phyloP scores from a whole-genome alignment of 2,329 filamentous ascomycete species.

The Sordariomycetes sp. region DNA sequence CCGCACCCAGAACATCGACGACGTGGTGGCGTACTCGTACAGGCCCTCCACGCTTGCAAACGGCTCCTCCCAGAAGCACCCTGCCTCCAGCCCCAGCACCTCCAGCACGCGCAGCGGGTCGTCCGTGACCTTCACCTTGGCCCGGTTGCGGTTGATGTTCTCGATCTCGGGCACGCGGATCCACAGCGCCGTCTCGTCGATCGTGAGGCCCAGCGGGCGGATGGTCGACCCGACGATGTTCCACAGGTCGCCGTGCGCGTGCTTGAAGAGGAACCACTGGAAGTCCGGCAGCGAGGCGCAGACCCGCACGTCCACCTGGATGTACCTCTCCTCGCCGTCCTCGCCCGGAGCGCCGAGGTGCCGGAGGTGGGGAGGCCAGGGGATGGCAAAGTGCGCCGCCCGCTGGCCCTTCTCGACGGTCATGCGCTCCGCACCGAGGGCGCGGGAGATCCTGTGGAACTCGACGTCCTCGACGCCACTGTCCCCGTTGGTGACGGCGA shows the following conservation, averaged over 20 bases:
- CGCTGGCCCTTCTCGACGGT: slow-evolving; percentile 17
- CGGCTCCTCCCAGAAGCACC: slow-evolving; percentile 34
- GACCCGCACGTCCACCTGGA: slow-evolving; percentile 61
- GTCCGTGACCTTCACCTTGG: slow-evolving; percentile 48
- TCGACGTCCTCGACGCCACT: slow-evolving; percentile 3
- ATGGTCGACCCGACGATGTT: slow-evolving; percentile 54
- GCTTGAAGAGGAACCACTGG: slow-evolving; percentile 57
- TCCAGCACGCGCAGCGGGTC: slow-evolving; percentile 43
- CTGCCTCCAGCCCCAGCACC: slow-evolving; percentile 50
- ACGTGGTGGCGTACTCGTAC: slow-evolving; percentile 49
- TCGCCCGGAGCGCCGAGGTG: not conserved
- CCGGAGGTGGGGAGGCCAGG: slow-evolving; percentile 29
- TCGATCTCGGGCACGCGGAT: slow-evolving; percentile 62
- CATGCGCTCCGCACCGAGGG: slow-evolving; percentile 32
- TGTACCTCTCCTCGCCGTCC: slow-evolving; percentile 19
- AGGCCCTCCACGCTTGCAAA: slow-evolving; percentile 46
- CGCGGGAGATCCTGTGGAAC: slow-evolving; percentile 18
- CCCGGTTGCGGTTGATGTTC: slow-evolving; percentile 37
- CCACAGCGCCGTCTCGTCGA: slow-evolving; percentile 52
- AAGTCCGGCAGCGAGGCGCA: slow-evolving; percentile 30
- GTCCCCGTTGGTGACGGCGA: not conserved
- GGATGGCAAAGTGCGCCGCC: slow-evolving; percentile 41
- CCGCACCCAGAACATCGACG: slow-evolving; percentile 44
- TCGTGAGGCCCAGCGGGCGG: slow-evolving; percentile 53
- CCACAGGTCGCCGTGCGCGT: slow-evolving; percentile 63